Percentiles rank a stretch among this genome's conserved stretches.
These are phyloP conservation scores for Candida glaebosa DNA, from an alignment of 805 yeast genomes.

Conservation along the genomic window DNA sequence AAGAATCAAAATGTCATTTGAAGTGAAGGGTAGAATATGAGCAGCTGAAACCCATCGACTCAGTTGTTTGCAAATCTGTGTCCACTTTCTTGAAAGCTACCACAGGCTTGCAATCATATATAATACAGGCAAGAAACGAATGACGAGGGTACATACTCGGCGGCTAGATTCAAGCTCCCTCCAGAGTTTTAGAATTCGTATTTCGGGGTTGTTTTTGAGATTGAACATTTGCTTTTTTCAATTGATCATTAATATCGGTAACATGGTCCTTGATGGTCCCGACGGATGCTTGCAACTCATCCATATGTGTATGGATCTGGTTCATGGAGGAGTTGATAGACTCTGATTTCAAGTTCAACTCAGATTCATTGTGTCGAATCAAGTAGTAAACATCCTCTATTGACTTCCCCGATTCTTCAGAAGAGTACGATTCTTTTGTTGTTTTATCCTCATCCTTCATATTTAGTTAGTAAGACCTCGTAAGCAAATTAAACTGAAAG, in stretches of 20 bases:
- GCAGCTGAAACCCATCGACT: too few relatives aligned
- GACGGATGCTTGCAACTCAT: not conserved
- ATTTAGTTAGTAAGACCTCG: not conserved
- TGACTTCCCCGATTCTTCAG: not conserved
- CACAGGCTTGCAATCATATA: too few relatives aligned
- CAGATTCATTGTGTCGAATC: not conserved
- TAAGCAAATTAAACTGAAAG: not conserved
- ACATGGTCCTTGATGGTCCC: not conserved
- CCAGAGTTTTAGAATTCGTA: not conserved
- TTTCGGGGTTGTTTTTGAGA: not conserved
- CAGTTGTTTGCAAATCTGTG: too few relatives aligned
- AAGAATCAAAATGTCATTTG: too few relatives aligned
- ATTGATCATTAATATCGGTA: not conserved
- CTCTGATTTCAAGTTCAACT: not conserved
- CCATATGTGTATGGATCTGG: not conserved
- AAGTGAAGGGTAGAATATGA: too few relatives aligned
- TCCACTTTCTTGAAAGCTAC: too few relatives aligned
- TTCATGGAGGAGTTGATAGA: not conserved
- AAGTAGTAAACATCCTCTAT: not conserved
- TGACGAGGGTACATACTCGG: too few relatives aligned
- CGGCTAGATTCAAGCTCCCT: not conserved
- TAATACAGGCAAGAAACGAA: too few relatives aligned
- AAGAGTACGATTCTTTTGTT: not conserved
- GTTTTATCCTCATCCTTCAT: not conserved
- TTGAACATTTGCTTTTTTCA: not conserved